A percentile compares a stretch with the other conserved stretches of the same genome.
Conservation (phyloP, 495 filamentous ascomycete genomes). For the Massariosphaeria phaeospora region DNA sequence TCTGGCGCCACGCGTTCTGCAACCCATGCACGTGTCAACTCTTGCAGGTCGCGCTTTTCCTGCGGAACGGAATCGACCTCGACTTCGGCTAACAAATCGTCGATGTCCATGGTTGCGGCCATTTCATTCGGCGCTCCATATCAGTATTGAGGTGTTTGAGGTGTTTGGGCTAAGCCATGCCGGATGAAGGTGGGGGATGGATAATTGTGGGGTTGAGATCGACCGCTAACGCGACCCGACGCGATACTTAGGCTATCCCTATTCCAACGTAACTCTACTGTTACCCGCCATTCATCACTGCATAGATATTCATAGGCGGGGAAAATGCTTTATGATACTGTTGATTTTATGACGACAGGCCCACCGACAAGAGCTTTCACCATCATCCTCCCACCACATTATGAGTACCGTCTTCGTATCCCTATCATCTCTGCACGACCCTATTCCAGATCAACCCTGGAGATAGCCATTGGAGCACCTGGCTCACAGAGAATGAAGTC, state of each 20-base stretch:
- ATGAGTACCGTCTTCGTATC: constrained; percentile 29
- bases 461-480: too few species aligned
- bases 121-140: constrained; percentile 23
- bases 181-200: constrained; percentile 13
- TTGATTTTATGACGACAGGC: constrained; percentile 13
- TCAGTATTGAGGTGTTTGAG: constrained; percentile 1
- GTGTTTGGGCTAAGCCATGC: background rate
- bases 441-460: too few species aligned
- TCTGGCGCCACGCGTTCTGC: constrained; percentile 86
- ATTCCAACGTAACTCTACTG: too few species aligned
- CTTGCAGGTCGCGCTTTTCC: constrained; percentile 62
- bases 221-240: constrained; percentile 2
- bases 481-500: too few species aligned
- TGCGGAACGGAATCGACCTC: constrained; percentile 17
- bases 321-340: constrained; percentile 2
- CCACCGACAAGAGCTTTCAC: constrained; percentile 11
- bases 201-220: constrained; percentile 13
- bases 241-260: too few species aligned
- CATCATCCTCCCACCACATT: constrained; percentile 25
- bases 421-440: background rate
- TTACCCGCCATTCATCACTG: too few species aligned
- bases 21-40: constrained; percentile 86
- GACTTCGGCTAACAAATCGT: constrained; percentile 34
- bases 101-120: constrained; percentile 30
- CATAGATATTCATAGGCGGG: too few species aligned